Base-by-base conservation (phyloP, 1,284 basidiomycete genomes). In the Crucibulum parvulum region DNA sequence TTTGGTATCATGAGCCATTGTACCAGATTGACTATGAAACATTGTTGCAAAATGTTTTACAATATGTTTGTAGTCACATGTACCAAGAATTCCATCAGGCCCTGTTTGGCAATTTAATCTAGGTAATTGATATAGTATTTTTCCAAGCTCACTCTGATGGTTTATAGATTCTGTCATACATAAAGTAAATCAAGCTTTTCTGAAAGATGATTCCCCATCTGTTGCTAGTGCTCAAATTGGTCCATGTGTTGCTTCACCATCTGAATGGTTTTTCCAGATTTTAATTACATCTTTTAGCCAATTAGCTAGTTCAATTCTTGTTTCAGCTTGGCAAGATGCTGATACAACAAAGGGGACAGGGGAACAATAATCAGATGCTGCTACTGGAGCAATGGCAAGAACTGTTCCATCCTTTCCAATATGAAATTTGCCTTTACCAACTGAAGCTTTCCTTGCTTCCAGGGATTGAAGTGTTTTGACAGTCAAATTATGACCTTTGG, bases 51-150 rank as follows among this genome's bases (percentile, higher is more conserved):
- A 70, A 13, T 67, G 63, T 60, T 75, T 76, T 36, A 71, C 53
- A 10, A 76, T 62, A 58, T 76, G 75, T 55, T 74, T 75, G 6
- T 66, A 69, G 65, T 76, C 73, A 57, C 64, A 71, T 2, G 67
- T 68, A 8, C 60, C 62, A 34, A 68, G 9, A 4, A 69, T 43
- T 10, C 60, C 61, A 52, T 63, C 11, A 10, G 31, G 9, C 0
- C 65, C 65, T 4, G 69, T 72, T 6, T 53, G 37, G 2, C 35
- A 37, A 56, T 75, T 74, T 2, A 75, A 47, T 8, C 74, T 72
- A 31, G 51, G 36, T 7, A 72, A 58, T 4, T 31, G 9, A 46
- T 24, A 53, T 0, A 74, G 55, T 13, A 59, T 51, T 43, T 60
- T 43, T 10, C 64, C 65, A 16, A 69, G 46, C 4, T 38, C 41